Base-by-base conservation (phyloP, 768 basidiomycete species). In the Suillus subalutaceus region DNA sequence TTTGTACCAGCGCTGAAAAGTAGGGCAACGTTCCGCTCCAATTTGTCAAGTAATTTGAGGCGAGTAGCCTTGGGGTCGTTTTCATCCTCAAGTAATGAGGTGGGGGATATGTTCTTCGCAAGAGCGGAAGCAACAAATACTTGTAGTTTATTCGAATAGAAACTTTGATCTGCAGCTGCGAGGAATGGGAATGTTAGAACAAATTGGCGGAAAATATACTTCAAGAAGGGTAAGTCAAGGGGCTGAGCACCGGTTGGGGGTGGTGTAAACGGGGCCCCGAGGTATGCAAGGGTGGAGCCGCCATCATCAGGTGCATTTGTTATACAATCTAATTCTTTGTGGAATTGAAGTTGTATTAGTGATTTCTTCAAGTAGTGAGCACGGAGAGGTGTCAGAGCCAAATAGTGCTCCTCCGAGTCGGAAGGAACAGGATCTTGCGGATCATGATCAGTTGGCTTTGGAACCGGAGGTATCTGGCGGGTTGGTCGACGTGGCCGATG, bases 351-450 rank as follows among this genome's bases (percentile, higher is more conserved):
- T 70, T 91, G 88, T 53, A 98, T 85, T 64, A 99, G 89, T 20
- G 93, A 86, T 78, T 99, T 99, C 84, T 99, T 99, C 76, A 99
- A 92, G 79, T 99, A 99, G 75, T 99, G 97, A 5, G 96, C 95
- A 52, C 96, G 90, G 58, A 96, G 81, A 15, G 97, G 93, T 1
- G 94, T 93, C 59, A 98, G 87, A 61, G 80, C 78, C 26, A 32
- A 13, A 20, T 66, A 30, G 60, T 46, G 60, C 15, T 46, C 43
- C 30, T 56, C 26, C 26, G 26, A 26, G 26, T 26, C 55, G 55
- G 43, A 26, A 37, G 61, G 62, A 35, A 41, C 35, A 41, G 62
- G 12, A 63, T 65, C 62, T 7, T 20, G 44, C 9, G 18, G 26
- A 13, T 43, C 18, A 7, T 43, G 16, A 44, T 23, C 52, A 32